Evolutionary conservation across 768 basidiomycete species (phyloP).

Genomic region (Hygrophorus russula): DNA sequence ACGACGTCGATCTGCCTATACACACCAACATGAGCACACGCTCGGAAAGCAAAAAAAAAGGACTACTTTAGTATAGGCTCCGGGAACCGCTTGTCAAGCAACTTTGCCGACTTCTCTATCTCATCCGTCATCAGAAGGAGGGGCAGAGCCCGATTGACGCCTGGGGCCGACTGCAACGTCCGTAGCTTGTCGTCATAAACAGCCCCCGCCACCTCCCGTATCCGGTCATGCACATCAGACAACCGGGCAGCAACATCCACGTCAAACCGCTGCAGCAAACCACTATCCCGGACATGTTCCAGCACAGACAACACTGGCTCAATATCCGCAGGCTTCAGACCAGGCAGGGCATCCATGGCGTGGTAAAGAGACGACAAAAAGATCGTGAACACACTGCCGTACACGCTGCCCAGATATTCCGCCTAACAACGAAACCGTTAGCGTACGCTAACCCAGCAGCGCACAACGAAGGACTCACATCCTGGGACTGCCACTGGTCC

Average conservation of each 20-base stretch:
- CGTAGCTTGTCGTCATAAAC: conserved; percentile 55
- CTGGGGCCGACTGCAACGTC: conserved; percentile 56
- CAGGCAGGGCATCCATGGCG: conserved; percentile 64
- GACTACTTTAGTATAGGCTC: conserved; percentile 73
- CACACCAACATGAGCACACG: conserved; percentile 2
- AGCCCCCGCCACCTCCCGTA: conserved; percentile 46
- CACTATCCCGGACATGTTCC: conserved; percentile 59
- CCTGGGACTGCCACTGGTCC: conserved; percentile 68
- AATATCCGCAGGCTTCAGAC: conserved; percentile 61
- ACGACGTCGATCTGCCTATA: conserved; percentile 64
- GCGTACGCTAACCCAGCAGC: too few relatives aligned
- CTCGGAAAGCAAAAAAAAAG: neutral
- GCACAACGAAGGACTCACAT: conserved; percentile 49
- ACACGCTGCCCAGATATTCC: conserved; percentile 57
- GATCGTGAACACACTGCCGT: conserved; percentile 71
- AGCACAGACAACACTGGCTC: conserved; percentile 54
- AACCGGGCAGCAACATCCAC: conserved; percentile 63
- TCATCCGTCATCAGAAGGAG: conserved; percentile 80
- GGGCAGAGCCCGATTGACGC: conserved; percentile 74
- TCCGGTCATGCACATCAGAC: conserved; percentile 53
- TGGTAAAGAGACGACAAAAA: conserved; percentile 83
- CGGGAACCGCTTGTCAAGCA: conserved; percentile 78
- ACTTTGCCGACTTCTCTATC: conserved; percentile 76
- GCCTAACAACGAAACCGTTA: too few relatives aligned
- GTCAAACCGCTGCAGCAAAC: conserved; percentile 60